Evolutionary conservation across 306 rosid species (phyloP).

Genomic region (Casuarina equisetifolia): DNA sequence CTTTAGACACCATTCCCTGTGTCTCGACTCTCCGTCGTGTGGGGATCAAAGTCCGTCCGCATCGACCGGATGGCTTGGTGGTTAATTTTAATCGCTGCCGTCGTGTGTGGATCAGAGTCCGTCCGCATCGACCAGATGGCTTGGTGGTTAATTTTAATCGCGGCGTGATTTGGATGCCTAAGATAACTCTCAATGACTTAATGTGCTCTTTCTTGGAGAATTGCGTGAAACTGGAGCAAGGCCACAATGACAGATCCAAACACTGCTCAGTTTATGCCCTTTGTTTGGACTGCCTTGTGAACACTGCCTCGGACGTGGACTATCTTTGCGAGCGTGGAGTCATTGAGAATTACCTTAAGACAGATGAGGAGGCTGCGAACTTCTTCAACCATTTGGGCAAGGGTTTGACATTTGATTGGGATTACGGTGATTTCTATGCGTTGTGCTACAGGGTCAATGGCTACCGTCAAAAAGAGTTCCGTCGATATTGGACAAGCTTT

Average conservation of each 20-base stretch:
- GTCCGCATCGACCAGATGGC: too few relatives aligned
- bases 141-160: background rate
- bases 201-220: background rate
- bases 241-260: background rate
- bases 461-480: background rate
- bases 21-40: background rate
- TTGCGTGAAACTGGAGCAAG: background rate
- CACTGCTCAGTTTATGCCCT: background rate
- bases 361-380: too few relatives aligned
- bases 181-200: background rate
- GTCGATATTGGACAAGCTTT: too few relatives aligned
- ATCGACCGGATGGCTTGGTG: too few relatives aligned
- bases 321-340: background rate
- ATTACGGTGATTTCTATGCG: background rate
- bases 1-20: background rate
- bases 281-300: background rate
- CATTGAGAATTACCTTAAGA: background rate
- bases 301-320: background rate
- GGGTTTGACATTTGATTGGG: background rate
- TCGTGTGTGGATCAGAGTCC: too few relatives aligned
- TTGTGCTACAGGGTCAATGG: background rate
- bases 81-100: too few relatives aligned
- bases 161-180: background rate
- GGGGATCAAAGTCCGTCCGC: too few relatives aligned
- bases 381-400: too few relatives aligned